Percentiles rank a stretch among this genome's conserved stretches.
Evolutionary conservation across 768 basidiomycete species (phyloP).

Genomic region (Epithele typhae): DNA sequence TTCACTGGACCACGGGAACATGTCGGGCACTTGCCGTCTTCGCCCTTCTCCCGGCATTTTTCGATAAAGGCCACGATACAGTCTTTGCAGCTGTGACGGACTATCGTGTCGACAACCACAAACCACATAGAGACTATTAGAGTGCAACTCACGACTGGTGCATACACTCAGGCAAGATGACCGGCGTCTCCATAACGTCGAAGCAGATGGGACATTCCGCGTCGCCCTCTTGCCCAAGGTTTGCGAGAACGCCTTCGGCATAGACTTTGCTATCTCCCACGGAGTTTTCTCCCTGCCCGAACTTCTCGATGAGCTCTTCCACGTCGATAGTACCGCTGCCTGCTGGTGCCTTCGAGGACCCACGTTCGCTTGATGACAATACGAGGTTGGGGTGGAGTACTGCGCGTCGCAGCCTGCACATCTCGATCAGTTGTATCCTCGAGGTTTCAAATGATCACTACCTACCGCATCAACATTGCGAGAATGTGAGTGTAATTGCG

Average conservation of each 20-base stretch:
- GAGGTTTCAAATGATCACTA: neutral
- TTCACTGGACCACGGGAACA: conserved; percentile 70
- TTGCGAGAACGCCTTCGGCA: conserved; percentile 61
- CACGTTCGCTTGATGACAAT: conserved; percentile 43
- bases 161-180: conserved; percentile 70
- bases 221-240: conserved; percentile 41
- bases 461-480: conserved; percentile 91
- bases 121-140: neutral
- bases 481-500: conserved; percentile 86
- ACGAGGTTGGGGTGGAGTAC: conserved; percentile 90
- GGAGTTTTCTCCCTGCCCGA: conserved; percentile 36
- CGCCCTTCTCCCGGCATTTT: conserved; percentile 61
- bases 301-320: conserved; percentile 52
- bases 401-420: conserved; percentile 74
- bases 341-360: conserved; percentile 29
- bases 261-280: conserved; percentile 37
- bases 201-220: conserved; percentile 80
- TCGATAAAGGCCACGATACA: conserved; percentile 77
- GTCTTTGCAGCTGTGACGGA: conserved; percentile 77
- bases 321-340: conserved; percentile 48
- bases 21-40: conserved; percentile 74
- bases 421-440: conserved; percentile 4
- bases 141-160: conserved; percentile 59
- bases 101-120: neutral
- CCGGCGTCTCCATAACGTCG: conserved; percentile 67